phyloP scores from a whole-genome alignment of 176 grass and related monocot species.

The Oryza brachyantha region DNA sequence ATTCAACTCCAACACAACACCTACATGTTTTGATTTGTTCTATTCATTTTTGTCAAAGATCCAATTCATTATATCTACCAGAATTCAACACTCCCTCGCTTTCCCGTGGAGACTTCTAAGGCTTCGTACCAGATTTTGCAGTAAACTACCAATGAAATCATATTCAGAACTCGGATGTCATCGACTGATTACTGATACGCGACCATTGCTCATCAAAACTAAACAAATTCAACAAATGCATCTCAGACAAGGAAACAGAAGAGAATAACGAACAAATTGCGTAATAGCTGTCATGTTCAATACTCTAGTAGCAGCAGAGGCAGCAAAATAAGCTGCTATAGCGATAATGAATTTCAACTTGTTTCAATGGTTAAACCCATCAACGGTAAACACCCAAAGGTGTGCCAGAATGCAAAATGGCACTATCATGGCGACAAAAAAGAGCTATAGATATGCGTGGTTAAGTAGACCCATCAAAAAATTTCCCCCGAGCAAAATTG shows the following conservation, averaged over 20 bases:
- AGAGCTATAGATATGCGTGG: neutral
- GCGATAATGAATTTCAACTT: neutral
- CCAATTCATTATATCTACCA: too few species aligned
- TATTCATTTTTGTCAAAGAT: too few species aligned
- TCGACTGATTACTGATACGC: neutral
- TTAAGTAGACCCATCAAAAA: conserved; percentile 35
- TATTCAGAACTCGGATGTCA: neutral
- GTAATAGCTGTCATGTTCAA: conserved; percentile 2
- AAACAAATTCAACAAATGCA: neutral
- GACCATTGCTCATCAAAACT: neutral
- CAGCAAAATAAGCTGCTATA: neutral
- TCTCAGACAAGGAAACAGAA: neutral
- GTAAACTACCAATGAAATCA: too few species aligned
- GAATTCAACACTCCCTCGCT: too few species aligned
- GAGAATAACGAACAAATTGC: neutral
- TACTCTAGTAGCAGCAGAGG: neutral
- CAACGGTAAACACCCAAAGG: conserved; percentile 10
- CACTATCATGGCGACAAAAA: conserved; percentile 24
- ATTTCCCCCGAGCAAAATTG: conserved; percentile 26
- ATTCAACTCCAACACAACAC: too few species aligned
- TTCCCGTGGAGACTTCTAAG: too few species aligned
- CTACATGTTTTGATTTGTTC: too few species aligned
- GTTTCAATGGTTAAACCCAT: conserved; percentile 14
- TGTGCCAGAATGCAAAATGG: conserved; percentile 19
- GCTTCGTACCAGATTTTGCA: too few species aligned